Evolutionary conservation across 1,284 basidiomycete species (phyloP).

Genomic region (Irpex sp.): DNA sequence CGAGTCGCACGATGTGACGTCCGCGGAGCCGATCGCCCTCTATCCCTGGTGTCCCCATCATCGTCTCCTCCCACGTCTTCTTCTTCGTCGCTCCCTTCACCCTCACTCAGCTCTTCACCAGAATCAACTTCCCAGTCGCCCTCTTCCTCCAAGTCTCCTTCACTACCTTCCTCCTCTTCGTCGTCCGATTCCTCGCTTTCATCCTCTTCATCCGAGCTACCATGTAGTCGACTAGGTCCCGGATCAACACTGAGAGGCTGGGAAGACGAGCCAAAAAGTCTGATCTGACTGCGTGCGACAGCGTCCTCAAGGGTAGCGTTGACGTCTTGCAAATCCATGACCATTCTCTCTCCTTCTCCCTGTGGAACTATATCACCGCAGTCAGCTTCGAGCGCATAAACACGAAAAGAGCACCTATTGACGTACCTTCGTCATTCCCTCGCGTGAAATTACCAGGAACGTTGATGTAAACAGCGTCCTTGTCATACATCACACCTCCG

Average conservation of each 20-base stretch:
- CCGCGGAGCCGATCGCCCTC: constrained; percentile 47
- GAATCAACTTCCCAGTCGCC: constrained; percentile 24
- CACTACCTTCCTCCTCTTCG: constrained; percentile 24
- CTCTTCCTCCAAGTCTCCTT: constrained; percentile 16
- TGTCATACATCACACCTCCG: constrained; percentile 96
- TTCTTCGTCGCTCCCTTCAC: constrained; percentile 27
- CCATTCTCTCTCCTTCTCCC: constrained; percentile 96
- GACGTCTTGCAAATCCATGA: constrained; percentile 93
- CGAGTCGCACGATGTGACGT: constrained; percentile 38
- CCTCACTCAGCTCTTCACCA: constrained; percentile 27
- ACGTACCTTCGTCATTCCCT: constrained; percentile 56
- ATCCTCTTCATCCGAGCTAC: constrained; percentile 9
- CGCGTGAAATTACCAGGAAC: constrained; percentile 92
- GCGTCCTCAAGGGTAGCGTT: constrained; percentile 80
- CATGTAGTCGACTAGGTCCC: constrained; percentile 24
- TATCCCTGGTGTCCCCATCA: constrained; percentile 26
- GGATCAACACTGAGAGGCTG: constrained; percentile 33
- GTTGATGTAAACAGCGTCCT: constrained; percentile 98
- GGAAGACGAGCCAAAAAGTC: constrained; percentile 80
- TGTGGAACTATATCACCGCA: constrained; percentile 47
- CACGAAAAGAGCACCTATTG: background rate
- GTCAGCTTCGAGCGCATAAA: constrained; percentile 4
- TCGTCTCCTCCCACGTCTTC: constrained; percentile 23
- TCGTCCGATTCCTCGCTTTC: constrained; percentile 8
- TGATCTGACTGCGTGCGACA: constrained; percentile 79